Percentiles rank a stretch among this genome's conserved stretches.
These are phyloP conservation scores for Phytophthora cactorum DNA, from an alignment of 352 stramenopile species.

Conservation along the genomic window DNA sequence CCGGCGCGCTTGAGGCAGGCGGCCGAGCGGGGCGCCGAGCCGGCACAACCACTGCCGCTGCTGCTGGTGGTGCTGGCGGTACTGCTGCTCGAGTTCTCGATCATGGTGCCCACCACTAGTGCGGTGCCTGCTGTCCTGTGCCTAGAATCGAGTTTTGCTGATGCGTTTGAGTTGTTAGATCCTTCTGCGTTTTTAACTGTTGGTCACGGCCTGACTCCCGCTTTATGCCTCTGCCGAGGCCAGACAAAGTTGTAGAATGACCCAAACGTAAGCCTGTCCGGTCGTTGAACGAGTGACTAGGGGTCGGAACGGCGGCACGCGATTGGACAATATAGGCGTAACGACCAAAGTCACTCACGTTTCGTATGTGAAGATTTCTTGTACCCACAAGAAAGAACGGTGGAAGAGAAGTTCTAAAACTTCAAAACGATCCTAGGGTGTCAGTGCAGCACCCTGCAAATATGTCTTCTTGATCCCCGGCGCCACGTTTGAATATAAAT, in stretches of 20 bases:
- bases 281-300: not conserved
- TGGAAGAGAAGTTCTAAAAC: not conserved
- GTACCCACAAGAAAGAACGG: not conserved
- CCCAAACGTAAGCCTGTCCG: slow-evolving; percentile 4
- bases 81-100: slow-evolving; percentile 30
- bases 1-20: slow-evolving; percentile 35
- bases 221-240: not conserved
- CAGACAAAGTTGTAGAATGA: slow-evolving; percentile 24
- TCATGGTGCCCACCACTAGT: slow-evolving; percentile 29
- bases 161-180: slow-evolving; percentile 10
- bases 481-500: not conserved
- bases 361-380: not conserved
- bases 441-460: not conserved
- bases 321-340: slow-evolving; percentile 16
- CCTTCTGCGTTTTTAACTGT: slow-evolving; percentile 17
- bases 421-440: not conserved
- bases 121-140: not conserved
- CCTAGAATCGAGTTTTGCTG: not conserved
- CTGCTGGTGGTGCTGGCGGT: slow-evolving; percentile 8
- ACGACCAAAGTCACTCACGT: not conserved
- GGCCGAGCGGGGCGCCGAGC: slow-evolving; percentile 29
- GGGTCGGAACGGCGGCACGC: not conserved
- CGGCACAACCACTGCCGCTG: slow-evolving; percentile 4
- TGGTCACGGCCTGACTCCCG: not conserved
- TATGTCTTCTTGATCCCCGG: not conserved